Base-by-base conservation (phyloP, 495 filamentous ascomycete genomes). In the Schizothecium vesticola region DNA sequence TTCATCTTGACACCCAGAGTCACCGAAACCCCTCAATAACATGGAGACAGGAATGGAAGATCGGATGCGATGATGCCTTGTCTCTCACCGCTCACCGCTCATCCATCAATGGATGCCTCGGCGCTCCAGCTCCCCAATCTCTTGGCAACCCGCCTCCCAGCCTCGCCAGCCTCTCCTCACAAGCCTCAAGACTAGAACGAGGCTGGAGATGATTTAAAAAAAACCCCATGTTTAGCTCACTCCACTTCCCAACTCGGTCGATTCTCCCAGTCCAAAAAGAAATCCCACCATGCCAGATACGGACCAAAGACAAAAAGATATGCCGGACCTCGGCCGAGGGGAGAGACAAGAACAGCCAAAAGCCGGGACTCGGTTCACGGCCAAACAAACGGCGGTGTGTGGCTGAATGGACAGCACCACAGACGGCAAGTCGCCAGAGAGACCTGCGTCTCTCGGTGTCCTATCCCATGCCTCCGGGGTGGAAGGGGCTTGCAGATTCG, bases 371-470 rank as follows among this genome's bases (percentile, higher is more conserved):
- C 26, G 12, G 12, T 23, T 13, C 58, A 10, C 9, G 31, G 55
- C 60, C 28, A 59, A 26, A 26, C 51, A 65, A 65, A 59, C 51
- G 29, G 63, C 63, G 63, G 63, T 65, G 63, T 65, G 58, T 28
- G 22, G 26, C 58, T 59, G 58, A 8, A 59, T 24, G 23, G 24
- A 24, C n/a, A n/a, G n/a, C n/a, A n/a, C n/a, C n/a, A n/a, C n/a
- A n/a, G n/a, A n/a, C n/a, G n/a, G n/a, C n/a, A n/a, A 13, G 22
- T 12, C n/a, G 22, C 58, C 3, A 11, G 16, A 28, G 16, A 56
- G 22, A 63, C 25, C 1, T 29, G 28, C 60, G 28, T 29, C 25
- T 36, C 28, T 43, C 29, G 24, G 29, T n/a, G 24, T 16, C 60
- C 12, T 36, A 29, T 24, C 16, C 31, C 28, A 31, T 63, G 60